Conservation (phyloP, 345 rosid species). For the Odontarrhena argentea region DNA sequence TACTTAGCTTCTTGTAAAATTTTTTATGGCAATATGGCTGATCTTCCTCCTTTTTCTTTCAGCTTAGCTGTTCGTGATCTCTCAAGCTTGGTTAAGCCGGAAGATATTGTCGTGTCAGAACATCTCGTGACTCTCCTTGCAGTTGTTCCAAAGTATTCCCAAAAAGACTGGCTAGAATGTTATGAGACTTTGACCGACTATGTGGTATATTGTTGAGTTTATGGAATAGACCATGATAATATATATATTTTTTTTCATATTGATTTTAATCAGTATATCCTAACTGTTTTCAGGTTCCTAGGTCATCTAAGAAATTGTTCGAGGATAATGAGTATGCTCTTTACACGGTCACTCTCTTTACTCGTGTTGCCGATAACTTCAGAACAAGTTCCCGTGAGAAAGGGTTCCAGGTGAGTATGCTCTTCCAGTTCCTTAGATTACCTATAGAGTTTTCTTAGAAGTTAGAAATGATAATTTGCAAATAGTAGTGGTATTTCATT, state of each 20-base stretch:
- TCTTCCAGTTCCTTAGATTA: conserved; percentile 18
- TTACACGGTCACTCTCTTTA: conserved; percentile 81
- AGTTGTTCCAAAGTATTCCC: conserved; percentile 89
- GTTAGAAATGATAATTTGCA: background rate
- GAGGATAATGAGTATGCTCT: conserved; percentile 99
- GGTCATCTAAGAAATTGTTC: conserved; percentile 85
- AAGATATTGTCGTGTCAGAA: conserved; percentile 81
- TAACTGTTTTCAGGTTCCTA: conserved; percentile 72
- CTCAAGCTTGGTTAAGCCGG: conserved; percentile 87
- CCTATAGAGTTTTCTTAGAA: conserved; percentile 4
- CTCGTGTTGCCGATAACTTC: conserved; percentile 93
- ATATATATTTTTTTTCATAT: background rate
- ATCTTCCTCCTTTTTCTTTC: conserved; percentile 39
- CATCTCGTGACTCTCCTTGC: conserved; percentile 87
- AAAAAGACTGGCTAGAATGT: conserved; percentile 94
- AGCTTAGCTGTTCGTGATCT: conserved; percentile 99
- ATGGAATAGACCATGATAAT: conserved; percentile 13
- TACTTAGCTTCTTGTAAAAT: background rate
- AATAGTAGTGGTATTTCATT: conserved; percentile 14
- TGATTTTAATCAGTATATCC: conserved; percentile 11
- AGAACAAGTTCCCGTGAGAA: conserved; percentile 77
- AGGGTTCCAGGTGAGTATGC: conserved; percentile 84
- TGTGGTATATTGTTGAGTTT: conserved; percentile 62
- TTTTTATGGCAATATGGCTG: conserved; percentile 24
- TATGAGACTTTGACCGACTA: conserved; percentile 89